Base-by-base conservation (phyloP, 306 rosid species). In the Castanospermum australe region DNA sequence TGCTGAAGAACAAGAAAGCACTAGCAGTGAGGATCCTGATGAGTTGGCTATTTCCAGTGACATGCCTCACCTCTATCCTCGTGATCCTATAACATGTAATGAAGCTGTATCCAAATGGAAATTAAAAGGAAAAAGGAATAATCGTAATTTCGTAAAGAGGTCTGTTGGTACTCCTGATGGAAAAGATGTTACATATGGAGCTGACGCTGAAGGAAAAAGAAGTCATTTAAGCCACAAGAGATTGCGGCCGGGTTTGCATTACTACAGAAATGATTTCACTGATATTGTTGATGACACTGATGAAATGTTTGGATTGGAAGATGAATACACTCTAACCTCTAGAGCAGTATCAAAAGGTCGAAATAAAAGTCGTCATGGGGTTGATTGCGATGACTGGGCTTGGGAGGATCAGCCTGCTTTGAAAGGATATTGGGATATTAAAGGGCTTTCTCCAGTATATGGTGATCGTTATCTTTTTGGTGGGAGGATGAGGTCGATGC, bases 31-130 rank as follows among this genome's bases (percentile, higher is more conserved):
- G 73, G 96, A 89, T 69, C 93, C 82, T 64, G 90, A 88, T 68
- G 97, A 90, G 24, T 73, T 88, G 36, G 81, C 79, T 70, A 80
- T 83, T 81, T 87, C 90, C 55, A 85, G 90, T 39, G 90, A 88
- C 77, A 86, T 81, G 85, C 74, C 92, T 80, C 96, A 85, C 74
- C 90, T 77, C 25, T 90, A 89, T 88, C 66, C 68, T 38, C 90
- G 68, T 33, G 90, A 89, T 71, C 87, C 73, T 61, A 74, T 82
- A 36, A 77, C 87, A 68, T 68, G 85, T 39, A 77, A 81, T 78
- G 96, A 89, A 77, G 84, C 96, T 20, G 89, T 94, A 72, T 94
- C 98, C 78, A 92, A 94, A 83, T 94, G 98, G 98, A 84, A 90
- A 78, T 71, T 89, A 67, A 94, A 94, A 86, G 98, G 98, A 68